Percentiles rank a stretch among this genome's conserved stretches.
Evolutionary conservation across 192 early-diverging fungal species (phyloP).

Genomic region (Umbelopsis sp.): DNA sequence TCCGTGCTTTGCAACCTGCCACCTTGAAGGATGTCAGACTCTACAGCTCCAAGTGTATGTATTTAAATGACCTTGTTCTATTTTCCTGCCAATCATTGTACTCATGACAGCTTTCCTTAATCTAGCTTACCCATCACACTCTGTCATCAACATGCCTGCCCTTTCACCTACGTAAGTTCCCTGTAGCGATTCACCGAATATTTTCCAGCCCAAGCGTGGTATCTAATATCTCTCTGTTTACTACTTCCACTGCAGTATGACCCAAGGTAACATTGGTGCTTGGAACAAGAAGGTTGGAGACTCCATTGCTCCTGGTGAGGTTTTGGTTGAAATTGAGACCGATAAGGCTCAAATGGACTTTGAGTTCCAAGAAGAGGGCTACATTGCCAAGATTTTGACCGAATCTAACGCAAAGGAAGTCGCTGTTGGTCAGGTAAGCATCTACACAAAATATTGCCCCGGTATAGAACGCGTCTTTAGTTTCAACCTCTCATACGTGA

Average conservation of each 20-base stretch:
- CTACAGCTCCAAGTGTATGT: slow-evolving; percentile 57
- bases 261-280: slow-evolving; percentile 86
- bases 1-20: slow-evolving; percentile 41
- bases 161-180: slow-evolving; percentile 84
- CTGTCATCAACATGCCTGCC: slow-evolving; percentile 92
- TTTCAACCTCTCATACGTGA: background rate
- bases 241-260: slow-evolving; percentile 61
- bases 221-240: background rate
- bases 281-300: slow-evolving; percentile 98
- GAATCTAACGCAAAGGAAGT: slow-evolving; percentile 88
- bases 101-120: background rate
- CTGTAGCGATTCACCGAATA: background rate
- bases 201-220: background rate
- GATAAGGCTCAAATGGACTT: slow-evolving; percentile 99
- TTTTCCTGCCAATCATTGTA: background rate
- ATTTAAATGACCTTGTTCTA: background rate
- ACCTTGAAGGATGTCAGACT: slow-evolving; percentile 45
- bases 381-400: slow-evolving; percentile 90
- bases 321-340: slow-evolving; percentile 95
- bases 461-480: background rate
- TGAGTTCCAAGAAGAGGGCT: slow-evolving; percentile 98
- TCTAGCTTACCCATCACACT: slow-evolving; percentile 78
- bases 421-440: slow-evolving; percentile 66
- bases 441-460: background rate
- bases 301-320: slow-evolving; percentile 84